Conservation (phyloP, 306 rosid species). For the Begonia fuchsioides region DNA sequence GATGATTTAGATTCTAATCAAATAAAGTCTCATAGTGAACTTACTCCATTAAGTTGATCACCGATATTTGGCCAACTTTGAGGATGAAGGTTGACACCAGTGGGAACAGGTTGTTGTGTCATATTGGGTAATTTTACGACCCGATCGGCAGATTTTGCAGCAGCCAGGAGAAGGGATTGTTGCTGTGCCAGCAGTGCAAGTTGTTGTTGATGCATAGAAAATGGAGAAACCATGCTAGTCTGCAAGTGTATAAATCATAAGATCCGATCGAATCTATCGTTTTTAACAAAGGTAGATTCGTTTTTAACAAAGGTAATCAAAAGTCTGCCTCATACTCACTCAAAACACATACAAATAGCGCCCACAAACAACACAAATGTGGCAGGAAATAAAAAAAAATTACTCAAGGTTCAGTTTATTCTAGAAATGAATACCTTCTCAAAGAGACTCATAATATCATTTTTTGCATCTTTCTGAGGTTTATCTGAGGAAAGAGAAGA, state of each 20-base stretch:
- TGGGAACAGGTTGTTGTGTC: slow-evolving; percentile 32
- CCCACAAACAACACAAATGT: too few species aligned
- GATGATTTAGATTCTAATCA: slow-evolving; percentile 6
- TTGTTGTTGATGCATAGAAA: slow-evolving; percentile 86
- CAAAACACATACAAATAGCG: neutral
- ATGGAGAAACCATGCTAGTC: slow-evolving; percentile 84
- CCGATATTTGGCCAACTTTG: slow-evolving; percentile 66
- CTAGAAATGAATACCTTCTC: slow-evolving; percentile 50
- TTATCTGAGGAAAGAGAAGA: slow-evolving; percentile 34
- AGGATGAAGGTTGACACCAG: slow-evolving; percentile 30
- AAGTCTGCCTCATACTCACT: neutral
- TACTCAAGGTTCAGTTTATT: neutral
- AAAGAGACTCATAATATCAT: slow-evolving; percentile 95
- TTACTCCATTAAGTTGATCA: slow-evolving; percentile 42
- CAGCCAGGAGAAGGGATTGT: slow-evolving; percentile 82
- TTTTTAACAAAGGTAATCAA: slow-evolving; percentile 1
- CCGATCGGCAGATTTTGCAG: slow-evolving; percentile 48
- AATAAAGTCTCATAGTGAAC: too few species aligned
- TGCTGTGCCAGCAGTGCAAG: slow-evolving; percentile 85
- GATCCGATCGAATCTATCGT: slow-evolving; percentile 11
- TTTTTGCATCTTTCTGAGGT: slow-evolving; percentile 70
- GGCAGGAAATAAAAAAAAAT: neutral
- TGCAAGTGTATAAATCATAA: slow-evolving; percentile 29
- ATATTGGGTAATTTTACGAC: slow-evolving; percentile 29
- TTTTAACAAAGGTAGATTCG: slow-evolving; percentile 1